Evolutionary conservation across 2,329 filamentous ascomycete species (phyloP).

Genomic region (Fusarium tupiense): DNA sequence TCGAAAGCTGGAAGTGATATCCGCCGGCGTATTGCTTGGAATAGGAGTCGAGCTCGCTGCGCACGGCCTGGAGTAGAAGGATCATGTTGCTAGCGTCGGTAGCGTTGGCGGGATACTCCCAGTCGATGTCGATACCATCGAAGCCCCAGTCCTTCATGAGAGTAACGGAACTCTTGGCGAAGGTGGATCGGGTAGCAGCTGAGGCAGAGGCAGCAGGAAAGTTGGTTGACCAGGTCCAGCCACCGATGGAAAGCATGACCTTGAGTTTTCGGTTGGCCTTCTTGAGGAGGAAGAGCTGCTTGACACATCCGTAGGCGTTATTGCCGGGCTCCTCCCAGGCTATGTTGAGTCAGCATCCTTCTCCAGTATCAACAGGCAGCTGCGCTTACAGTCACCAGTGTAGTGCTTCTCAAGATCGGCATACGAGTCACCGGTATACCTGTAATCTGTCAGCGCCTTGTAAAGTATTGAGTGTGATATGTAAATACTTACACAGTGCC

Average conservation of each 20-base stretch:
- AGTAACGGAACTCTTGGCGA: constrained; percentile 74
- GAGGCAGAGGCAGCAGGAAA: constrained; percentile 74
- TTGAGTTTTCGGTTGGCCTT: constrained; percentile 80
- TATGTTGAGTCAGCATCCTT: background rate
- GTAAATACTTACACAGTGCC: constrained; percentile 71
- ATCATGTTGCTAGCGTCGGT: constrained; percentile 54
- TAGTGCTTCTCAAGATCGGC: constrained; percentile 36
- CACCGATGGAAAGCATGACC: constrained; percentile 79
- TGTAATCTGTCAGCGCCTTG: background rate
- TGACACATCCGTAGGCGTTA: constrained; percentile 81
- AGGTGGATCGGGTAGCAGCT: constrained; percentile 64
- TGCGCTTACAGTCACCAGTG: constrained; percentile 23
- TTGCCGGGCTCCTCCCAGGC: constrained; percentile 64
- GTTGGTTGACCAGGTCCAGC: constrained; percentile 82
- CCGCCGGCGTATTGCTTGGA: constrained; percentile 52
- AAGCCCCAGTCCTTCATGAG: constrained; percentile 76
- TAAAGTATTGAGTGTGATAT: background rate
- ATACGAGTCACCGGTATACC: constrained; percentile 25
- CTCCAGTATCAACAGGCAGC: no score
- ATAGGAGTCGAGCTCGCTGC: constrained; percentile 58
- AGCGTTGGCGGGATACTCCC: constrained; percentile 50
- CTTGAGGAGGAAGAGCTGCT: constrained; percentile 81
- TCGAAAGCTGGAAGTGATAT: constrained; percentile 60
- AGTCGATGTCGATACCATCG: constrained; percentile 57
- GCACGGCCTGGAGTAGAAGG: constrained; percentile 53